These are phyloP conservation scores for Aureobasidium sp. DNA, from an alignment of 2,329 filamentous ascomycete genomes.

Conservation along the genomic window DNA sequence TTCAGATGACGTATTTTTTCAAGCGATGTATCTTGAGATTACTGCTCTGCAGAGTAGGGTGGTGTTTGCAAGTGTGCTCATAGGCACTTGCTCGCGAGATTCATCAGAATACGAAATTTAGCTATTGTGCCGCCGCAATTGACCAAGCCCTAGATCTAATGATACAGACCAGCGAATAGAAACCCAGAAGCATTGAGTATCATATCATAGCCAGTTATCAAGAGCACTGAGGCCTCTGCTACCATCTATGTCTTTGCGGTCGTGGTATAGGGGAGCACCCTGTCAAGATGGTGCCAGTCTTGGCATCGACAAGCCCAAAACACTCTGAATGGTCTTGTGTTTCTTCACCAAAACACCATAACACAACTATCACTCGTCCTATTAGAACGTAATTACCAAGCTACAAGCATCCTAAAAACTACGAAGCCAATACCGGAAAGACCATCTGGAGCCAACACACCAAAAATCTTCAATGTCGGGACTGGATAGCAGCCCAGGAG, in stretches of 20 bases:
- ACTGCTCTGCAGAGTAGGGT: not conserved
- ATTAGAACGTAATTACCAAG: not conserved
- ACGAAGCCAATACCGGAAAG: not conserved
- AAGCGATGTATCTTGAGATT: not conserved
- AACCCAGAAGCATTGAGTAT: too few species aligned
- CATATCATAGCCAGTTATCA: not conserved
- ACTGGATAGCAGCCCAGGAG: slow-evolving; percentile 8
- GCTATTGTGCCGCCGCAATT: not conserved
- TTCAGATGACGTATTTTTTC: not conserved
- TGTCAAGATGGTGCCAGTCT: not conserved
- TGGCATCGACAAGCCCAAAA: not conserved
- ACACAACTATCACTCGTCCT: not conserved
- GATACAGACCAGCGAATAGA: too few species aligned
- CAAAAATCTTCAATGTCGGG: not conserved
- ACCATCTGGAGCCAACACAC: not conserved
- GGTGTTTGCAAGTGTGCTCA: too few species aligned
- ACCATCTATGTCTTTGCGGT: not conserved
- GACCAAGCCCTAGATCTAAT: too few species aligned
- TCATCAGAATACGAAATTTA: not conserved
- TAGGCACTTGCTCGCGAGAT: not conserved
- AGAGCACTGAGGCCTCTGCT: not conserved
- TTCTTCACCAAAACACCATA: not conserved
- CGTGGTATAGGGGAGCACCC: not conserved
- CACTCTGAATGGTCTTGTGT: not conserved
- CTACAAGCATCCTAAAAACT: not conserved